Percentiles rank a stretch among this genome's conserved stretches.
Conservation (phyloP, 73 alveolate species). For the Paramecium biaurelia region DNA sequence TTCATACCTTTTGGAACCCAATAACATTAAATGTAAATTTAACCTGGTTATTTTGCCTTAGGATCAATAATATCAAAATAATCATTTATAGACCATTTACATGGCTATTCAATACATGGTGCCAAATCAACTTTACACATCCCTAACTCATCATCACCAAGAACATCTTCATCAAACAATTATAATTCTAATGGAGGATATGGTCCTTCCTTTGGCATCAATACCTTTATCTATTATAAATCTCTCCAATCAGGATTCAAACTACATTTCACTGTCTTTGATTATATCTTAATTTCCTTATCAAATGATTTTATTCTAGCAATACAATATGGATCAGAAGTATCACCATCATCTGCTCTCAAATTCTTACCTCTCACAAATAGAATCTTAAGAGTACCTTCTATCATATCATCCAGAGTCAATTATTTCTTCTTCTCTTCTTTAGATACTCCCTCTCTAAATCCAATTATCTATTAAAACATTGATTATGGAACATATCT, state of each 20-base stretch:
- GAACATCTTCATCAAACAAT: conserved; percentile 48
- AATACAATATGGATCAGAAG: conserved; percentile 57
- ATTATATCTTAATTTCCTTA: conserved; percentile 16
- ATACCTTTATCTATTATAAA: neutral
- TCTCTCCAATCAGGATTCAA: conserved; percentile 62
- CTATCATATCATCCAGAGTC: conserved; percentile 25
- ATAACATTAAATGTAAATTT: conserved; percentile 33
- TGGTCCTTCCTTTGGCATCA: conserved; percentile 14
- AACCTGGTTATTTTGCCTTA: neutral
- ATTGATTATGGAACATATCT: conserved; percentile 54
- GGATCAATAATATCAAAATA: conserved; percentile 51
- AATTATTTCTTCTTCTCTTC: conserved; percentile 37
- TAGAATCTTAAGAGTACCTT: conserved; percentile 44
- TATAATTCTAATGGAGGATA: conserved; percentile 44
- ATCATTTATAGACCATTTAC: conserved; percentile 62
- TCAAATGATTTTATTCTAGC: conserved; percentile 27
- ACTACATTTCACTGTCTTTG: conserved; percentile 14
- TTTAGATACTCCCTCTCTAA: conserved; percentile 25
- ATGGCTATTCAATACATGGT: conserved; percentile 34
- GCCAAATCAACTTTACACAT: conserved; percentile 14
- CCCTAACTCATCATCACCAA: conserved; percentile 57
- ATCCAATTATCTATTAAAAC: conserved; percentile 18
- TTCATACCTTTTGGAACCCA: conserved; percentile 59
- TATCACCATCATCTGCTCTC: conserved; percentile 64
- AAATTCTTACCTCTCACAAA: conserved; percentile 55